Evolutionary conservation across 805 yeast species (phyloP).

Genomic region (Jamesozyma gamospora): DNA sequence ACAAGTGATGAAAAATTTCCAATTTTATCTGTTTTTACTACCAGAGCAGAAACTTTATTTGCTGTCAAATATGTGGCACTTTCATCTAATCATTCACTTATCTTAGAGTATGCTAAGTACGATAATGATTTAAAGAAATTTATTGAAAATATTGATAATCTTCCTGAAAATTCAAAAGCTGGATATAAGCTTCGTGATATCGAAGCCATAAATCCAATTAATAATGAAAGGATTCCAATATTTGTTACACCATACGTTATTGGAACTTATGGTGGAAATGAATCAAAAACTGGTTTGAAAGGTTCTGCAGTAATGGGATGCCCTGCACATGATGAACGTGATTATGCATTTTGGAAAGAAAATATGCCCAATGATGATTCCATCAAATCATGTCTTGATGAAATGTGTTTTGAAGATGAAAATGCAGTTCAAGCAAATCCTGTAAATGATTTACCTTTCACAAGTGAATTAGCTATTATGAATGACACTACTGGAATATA

Average conservation of each 20-base stretch:
- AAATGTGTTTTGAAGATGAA: conserved; percentile 9
- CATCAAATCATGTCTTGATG: conserved; percentile 38
- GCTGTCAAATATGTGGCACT: conserved; percentile 79
- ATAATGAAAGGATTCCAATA: conserved; percentile 46
- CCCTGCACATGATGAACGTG: conserved; percentile 88
- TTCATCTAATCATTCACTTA: conserved; percentile 60
- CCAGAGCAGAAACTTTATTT: conserved; percentile 81
- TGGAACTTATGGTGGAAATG: conserved; percentile 51
- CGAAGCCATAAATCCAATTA: conserved; percentile 51
- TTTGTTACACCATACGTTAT: conserved; percentile 88
- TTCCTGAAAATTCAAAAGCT: conserved; percentile 41
- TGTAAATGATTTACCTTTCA: conserved; percentile 26
- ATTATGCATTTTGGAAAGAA: conserved; percentile 65
- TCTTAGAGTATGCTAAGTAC: conserved; percentile 28
- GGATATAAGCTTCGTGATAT: conserved; percentile 47
- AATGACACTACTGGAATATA: conserved; percentile 39
- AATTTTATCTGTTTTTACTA: conserved; percentile 56
- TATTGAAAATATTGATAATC: conserved; percentile 30
- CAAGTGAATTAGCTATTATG: conserved; percentile 38
- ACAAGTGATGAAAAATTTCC: conserved; percentile 18
- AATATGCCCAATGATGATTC: conserved; percentile 41
- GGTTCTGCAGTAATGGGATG: conserved; percentile 97
- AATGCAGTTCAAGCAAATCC: background rate
- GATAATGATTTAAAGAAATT: conserved; percentile 40
- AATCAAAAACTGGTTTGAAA: background rate